A percentile compares a stretch with the other conserved stretches of the same genome.
Conservation (phyloP, 2,329 filamentous ascomycete genomes). For the Penicillium sp. region DNA sequence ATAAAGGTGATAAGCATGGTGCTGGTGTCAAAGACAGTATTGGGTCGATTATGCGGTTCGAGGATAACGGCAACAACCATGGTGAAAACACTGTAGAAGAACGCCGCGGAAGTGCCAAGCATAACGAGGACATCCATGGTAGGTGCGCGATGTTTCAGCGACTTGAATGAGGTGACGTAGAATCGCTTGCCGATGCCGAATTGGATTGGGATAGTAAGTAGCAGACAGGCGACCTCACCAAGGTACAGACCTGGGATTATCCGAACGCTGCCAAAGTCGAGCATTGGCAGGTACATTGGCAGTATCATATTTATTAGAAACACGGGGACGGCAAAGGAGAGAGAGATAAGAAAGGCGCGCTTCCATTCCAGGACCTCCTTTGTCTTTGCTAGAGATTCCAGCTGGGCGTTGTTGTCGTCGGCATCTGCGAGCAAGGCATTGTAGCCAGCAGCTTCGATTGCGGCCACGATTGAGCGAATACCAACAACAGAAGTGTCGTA, state of each 20-base stretch:
- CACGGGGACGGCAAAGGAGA: constrained; percentile 85
- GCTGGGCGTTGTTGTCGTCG: constrained; percentile 94
- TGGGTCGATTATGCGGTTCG: constrained; percentile 78
- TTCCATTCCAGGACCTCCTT: constrained; percentile 95
- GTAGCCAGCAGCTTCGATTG: constrained; percentile 79
- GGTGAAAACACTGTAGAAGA: constrained; percentile 89
- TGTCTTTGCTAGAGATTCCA: constrained; percentile 94
- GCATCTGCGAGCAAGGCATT: constrained; percentile 89
- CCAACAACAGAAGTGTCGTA: constrained; percentile 76
- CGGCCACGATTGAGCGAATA: constrained; percentile 79
- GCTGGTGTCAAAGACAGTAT: constrained; percentile 94
- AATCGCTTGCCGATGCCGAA: constrained; percentile 96
- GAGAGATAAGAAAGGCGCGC: constrained; percentile 75
- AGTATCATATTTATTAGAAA: constrained; percentile 92
- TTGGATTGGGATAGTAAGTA: constrained; percentile 88
- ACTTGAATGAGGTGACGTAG: constrained; percentile 92
- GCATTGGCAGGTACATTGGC: constrained; percentile 76
- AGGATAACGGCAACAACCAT: constrained; percentile 81
- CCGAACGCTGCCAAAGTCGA: constrained; percentile 76
- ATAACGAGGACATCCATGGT: constrained; percentile 98
- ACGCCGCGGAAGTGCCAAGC: constrained; percentile 90
- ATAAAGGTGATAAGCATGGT: constrained; percentile 99
- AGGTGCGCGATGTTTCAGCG: constrained; percentile 83
- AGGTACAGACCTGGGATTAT: constrained; percentile 79
- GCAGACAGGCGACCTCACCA: constrained; percentile 82